phyloP scores from a whole-genome alignment of 75 land plant species.

The Selaginella moellendorffii region DNA sequence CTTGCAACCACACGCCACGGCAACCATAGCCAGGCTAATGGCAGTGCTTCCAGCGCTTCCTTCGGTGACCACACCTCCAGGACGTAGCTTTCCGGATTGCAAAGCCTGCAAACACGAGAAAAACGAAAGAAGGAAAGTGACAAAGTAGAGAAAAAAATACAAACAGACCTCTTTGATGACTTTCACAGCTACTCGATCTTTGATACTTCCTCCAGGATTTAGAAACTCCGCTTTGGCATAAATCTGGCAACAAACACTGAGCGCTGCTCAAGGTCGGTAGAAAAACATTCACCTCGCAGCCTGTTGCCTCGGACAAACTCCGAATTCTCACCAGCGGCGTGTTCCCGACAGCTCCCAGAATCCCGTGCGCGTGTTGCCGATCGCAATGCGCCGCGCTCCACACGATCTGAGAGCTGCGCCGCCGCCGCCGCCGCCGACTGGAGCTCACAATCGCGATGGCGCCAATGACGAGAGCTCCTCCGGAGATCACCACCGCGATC shows the following conservation, averaged over 20 bases:
- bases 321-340: constrained; percentile 80
- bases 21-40: constrained; percentile 88
- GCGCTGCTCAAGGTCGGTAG: background rate
- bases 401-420: no score
- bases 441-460: no score
- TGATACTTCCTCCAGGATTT: constrained; percentile 97
- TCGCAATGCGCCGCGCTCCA: constrained; percentile 2
- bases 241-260: constrained; percentile 45
- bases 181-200: constrained; percentile 84
- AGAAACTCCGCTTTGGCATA: constrained; percentile 91
- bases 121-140: background rate
- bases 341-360: constrained; percentile 79
- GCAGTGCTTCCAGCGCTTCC: constrained; percentile 99
- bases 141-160: background rate
- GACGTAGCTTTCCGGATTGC: constrained; percentile 49
- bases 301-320: constrained; percentile 89
- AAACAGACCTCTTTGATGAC: constrained; percentile 70
- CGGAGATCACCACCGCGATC: no score
- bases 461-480: no score
- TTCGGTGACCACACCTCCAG: constrained; percentile 84
- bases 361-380: constrained; percentile 26
- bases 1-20: constrained; percentile 87
- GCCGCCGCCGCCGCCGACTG: no score
- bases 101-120: constrained; percentile 52
- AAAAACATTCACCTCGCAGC: constrained; percentile 51